Percentiles rank a stretch among this genome's conserved stretches.
phyloP scores from a whole-genome alignment of 371 early-diverging fungal species.

The Syncephalastrum sp. region DNA sequence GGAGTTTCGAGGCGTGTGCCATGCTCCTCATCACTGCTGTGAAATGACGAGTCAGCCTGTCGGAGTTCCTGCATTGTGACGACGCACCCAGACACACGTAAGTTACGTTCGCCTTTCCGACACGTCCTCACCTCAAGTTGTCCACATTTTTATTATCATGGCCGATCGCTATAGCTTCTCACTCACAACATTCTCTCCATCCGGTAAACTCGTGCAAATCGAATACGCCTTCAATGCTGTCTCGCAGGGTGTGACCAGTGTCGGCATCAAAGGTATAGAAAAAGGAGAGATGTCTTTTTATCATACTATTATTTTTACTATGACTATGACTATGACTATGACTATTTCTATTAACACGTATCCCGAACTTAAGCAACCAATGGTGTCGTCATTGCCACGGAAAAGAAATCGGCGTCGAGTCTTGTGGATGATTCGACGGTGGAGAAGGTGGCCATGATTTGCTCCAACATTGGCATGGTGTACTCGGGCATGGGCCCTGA shows the following conservation, averaged over 20 bases:
- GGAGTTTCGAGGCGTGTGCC: too few species aligned
- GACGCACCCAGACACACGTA: slow-evolving; percentile 4
- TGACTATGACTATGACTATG: not conserved
- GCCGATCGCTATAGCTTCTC: slow-evolving; percentile 89
- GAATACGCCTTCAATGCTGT: slow-evolving; percentile 98
- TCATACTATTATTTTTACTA: not conserved
- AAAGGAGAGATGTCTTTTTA: not conserved
- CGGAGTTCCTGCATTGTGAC: too few species aligned
- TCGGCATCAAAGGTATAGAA: slow-evolving; percentile 95
- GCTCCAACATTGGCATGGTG: slow-evolving; percentile 93
- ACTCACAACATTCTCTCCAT: slow-evolving; percentile 99
- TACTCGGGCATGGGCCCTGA: slow-evolving; percentile 99
- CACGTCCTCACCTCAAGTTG: not conserved
- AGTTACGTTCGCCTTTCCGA: slow-evolving; percentile 3
- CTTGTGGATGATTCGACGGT: slow-evolving; percentile 90
- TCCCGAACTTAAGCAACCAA: slow-evolving; percentile 74
- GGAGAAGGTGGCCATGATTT: slow-evolving; percentile 88
- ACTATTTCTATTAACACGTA: not conserved
- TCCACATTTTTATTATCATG: slow-evolving; percentile 21
- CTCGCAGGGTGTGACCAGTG: slow-evolving; percentile 91
- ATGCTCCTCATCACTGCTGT: too few species aligned
- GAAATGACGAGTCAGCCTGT: too few species aligned
- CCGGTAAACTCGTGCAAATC: slow-evolving; percentile 99
- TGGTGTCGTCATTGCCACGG: slow-evolving; percentile 97
- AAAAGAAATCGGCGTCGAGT: slow-evolving; percentile 93